Percentiles rank a stretch among this genome's conserved stretches.
Evolutionary conservation across 495 filamentous ascomycete species (phyloP).

Genomic region (Neurospora sp.): DNA sequence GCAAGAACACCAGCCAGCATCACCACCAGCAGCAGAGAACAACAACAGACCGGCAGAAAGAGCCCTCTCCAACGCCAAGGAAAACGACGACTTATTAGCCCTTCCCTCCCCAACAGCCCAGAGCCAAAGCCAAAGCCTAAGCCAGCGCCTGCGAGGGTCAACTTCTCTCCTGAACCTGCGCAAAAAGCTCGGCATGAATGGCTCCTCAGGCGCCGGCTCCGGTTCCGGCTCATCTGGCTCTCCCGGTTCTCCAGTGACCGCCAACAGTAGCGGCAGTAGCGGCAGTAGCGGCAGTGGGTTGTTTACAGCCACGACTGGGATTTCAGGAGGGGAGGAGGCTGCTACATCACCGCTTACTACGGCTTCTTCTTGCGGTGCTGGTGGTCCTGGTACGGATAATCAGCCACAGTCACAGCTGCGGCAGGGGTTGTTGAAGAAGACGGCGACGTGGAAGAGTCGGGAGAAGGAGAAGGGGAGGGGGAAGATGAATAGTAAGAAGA

Average conservation of each 20-base stretch:
- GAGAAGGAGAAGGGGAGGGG: neutral
- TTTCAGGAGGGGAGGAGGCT: neutral
- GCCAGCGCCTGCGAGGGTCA: neutral
- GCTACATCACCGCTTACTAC: neutral
- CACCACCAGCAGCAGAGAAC: neutral
- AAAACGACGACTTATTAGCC: neutral
- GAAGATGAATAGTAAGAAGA: neutral
- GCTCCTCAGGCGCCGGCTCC: neutral
- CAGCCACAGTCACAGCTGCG: slow-evolving; percentile 10
- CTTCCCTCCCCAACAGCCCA: neutral
- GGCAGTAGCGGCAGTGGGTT: neutral
- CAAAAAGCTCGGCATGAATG: neutral
- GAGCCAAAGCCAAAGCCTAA: neutral
- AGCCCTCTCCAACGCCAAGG: neutral
- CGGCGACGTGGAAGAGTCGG: neutral
- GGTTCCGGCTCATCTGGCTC: neutral
- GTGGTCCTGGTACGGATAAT: neutral
- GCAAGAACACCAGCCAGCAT: neutral
- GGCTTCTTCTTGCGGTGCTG: neutral
- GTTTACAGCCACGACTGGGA: neutral
- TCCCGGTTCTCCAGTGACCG: neutral
- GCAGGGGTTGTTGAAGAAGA: slow-evolving; percentile 1
- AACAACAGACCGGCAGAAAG: neutral
- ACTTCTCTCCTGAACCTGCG: neutral
- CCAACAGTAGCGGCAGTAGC: neutral